These are phyloP conservation scores for Mycosphaerella sp. DNA, from an alignment of 2,329 filamentous ascomycete species.

Conservation along the genomic window DNA sequence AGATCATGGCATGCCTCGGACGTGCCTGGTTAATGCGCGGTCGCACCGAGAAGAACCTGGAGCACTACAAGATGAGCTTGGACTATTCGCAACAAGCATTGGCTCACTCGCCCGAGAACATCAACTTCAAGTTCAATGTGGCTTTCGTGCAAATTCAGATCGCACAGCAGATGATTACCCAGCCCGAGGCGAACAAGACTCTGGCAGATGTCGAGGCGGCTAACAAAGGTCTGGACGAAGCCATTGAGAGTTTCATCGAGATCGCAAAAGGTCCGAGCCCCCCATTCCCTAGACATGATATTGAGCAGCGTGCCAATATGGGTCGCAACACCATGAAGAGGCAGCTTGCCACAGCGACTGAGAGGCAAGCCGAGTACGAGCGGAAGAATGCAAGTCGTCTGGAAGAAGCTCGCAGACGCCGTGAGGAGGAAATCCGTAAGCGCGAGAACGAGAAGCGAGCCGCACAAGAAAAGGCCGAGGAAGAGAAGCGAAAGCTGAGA, in stretches of 20 bases:
- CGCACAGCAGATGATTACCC: constrained; percentile 68
- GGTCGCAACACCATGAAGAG: constrained; percentile 89
- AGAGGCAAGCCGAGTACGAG: constrained; percentile 84
- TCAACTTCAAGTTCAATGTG: constrained; percentile 95
- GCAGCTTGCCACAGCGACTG: constrained; percentile 78
- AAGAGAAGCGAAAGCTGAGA: constrained; percentile 73
- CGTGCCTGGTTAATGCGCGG: constrained; percentile 81
- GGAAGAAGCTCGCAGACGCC: constrained; percentile 68
- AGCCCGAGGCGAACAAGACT: constrained; percentile 70
- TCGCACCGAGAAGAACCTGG: constrained; percentile 58
- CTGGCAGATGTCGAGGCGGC: constrained; percentile 76
- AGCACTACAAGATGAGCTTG: constrained; percentile 58
- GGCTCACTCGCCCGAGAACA: constrained; percentile 63
- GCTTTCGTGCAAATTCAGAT: constrained; percentile 96
- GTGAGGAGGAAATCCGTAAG: constrained; percentile 71
- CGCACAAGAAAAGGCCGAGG: constrained; percentile 61
- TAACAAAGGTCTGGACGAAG: constrained; percentile 71
- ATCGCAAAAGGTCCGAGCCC: constrained; percentile 58
- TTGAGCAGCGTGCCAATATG: constrained; percentile 97
- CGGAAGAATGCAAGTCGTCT: constrained; percentile 87
- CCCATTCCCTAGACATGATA: constrained; percentile 82
- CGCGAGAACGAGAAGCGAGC: constrained; percentile 71
- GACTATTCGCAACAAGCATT: constrained; percentile 65
- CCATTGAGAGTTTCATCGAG: constrained; percentile 63
- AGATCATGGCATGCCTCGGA: constrained; percentile 77